Percentiles rank a stretch among this genome's conserved stretches.
phyloP scores from a whole-genome alignment of 441 rosid genomes.

The Lepidium campestre region DNA sequence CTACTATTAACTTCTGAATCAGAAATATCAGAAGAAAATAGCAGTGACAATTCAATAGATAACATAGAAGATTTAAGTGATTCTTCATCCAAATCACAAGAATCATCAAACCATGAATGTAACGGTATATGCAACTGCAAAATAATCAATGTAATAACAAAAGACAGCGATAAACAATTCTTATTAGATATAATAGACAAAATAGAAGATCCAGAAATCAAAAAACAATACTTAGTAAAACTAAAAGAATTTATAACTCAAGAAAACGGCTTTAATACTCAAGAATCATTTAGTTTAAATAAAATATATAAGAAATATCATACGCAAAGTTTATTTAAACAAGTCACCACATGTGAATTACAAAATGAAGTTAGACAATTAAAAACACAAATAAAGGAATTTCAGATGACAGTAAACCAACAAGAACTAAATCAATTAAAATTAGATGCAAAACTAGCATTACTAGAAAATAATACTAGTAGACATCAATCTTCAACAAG shows the following conservation, averaged over 20 bases:
- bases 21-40: not conserved
- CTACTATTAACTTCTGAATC: not conserved
- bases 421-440: not conserved
- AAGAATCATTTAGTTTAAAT: not conserved
- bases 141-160: not conserved
- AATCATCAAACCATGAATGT: not conserved
- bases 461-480: too few species aligned
- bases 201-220: not conserved
- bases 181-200: not conserved
- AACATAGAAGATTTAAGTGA: not conserved
- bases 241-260: not conserved
- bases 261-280: not conserved
- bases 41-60: not conserved
- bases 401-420: not conserved
- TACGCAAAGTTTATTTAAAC: not conserved
- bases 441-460: not conserved
- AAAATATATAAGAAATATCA: not conserved
- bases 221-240: not conserved
- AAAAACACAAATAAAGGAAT: not conserved
- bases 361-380: not conserved
- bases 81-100: not conserved
- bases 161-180: not conserved
- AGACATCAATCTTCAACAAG: too few species aligned
- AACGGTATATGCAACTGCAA: not conserved
- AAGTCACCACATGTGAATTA: not conserved